Evolutionary conservation across 164 flowering plant genomes (phyloP).

Genomic region (Houttuynia cordata): DNA sequence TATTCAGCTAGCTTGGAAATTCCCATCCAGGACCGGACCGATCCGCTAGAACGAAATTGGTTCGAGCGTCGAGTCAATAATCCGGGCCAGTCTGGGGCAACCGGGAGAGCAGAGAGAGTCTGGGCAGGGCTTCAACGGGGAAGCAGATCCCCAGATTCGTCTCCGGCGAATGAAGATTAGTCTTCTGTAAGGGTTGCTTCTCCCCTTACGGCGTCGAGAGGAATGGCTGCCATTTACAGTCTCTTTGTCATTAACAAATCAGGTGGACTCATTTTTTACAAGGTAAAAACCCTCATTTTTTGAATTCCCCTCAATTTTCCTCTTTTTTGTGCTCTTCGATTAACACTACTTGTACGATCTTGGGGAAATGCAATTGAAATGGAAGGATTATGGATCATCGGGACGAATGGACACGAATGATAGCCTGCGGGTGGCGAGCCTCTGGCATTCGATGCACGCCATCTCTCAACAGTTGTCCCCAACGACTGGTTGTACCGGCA

Average conservation of each 20-base stretch:
- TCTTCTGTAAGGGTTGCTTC: not conserved
- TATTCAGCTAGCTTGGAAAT: too few species aligned
- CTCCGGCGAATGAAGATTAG: too few species aligned
- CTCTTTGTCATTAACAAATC: conserved; percentile 94
- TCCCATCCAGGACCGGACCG: too few species aligned
- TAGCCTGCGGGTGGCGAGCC: conserved; percentile 80
- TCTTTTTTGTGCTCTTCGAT: not conserved
- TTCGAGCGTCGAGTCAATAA: too few species aligned
- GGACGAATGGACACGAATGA: conserved; percentile 95
- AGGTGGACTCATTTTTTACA: conserved; percentile 85
- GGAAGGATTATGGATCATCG: conserved; percentile 40
- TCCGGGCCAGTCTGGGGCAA: too few species aligned
- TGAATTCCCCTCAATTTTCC: too few species aligned
- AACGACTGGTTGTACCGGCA: conserved; percentile 56
- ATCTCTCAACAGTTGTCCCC: conserved; percentile 95
- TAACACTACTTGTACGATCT: not conserved
- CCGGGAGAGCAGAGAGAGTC: too few species aligned
- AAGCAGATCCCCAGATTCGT: too few species aligned
- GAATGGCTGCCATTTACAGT: conserved; percentile 86
- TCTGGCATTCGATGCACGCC: conserved; percentile 99
- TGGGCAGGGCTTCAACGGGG: too few species aligned
- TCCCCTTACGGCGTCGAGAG: not conserved
- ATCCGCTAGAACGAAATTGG: too few species aligned
- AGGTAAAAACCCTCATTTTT: too few species aligned
- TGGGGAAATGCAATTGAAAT: not conserved